Conservation (phyloP, 2,329 filamentous ascomycete species). For the Dryadomyces quercus-mongolicae region DNA sequence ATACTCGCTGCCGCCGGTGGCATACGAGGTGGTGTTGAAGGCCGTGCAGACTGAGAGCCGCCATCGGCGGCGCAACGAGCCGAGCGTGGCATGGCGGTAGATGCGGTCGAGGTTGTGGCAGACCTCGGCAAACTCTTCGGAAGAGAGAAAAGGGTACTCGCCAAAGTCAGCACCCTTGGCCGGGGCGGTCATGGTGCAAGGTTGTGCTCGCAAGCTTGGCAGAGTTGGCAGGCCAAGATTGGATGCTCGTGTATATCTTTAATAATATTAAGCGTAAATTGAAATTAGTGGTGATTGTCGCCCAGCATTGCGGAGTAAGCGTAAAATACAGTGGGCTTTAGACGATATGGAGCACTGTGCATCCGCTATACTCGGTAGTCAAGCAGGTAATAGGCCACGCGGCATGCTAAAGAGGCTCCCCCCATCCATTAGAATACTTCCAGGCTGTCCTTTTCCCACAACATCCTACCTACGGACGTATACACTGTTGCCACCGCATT, state of each 20-base stretch:
- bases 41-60: slow-evolving; percentile 40
- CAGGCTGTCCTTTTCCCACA: not conserved
- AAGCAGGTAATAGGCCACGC: too few relatives aligned
- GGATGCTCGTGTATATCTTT: not conserved
- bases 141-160: slow-evolving; percentile 48
- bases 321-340: too few relatives aligned
- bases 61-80: slow-evolving; percentile 40
- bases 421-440: not conserved
- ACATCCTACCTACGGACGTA: not conserved
- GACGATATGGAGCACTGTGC: too few relatives aligned
- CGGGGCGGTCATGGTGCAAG: not conserved
- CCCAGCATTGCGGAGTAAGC: too few relatives aligned
- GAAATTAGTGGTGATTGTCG: too few relatives aligned
- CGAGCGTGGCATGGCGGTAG: slow-evolving; percentile 47
- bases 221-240: not conserved
- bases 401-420: not conserved
- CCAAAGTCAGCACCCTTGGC: slow-evolving; percentile 24
- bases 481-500: not conserved
- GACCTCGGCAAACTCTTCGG: slow-evolving; percentile 50
- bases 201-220: not conserved
- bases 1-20: slow-evolving; percentile 27
- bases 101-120: slow-evolving; percentile 50
- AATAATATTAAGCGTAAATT: too few relatives aligned
- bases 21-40: slow-evolving; percentile 27
- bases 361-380: too few relatives aligned